phyloP scores from a whole-genome alignment of 164 flowering plant genomes.

The Pachysandra terminalis region DNA sequence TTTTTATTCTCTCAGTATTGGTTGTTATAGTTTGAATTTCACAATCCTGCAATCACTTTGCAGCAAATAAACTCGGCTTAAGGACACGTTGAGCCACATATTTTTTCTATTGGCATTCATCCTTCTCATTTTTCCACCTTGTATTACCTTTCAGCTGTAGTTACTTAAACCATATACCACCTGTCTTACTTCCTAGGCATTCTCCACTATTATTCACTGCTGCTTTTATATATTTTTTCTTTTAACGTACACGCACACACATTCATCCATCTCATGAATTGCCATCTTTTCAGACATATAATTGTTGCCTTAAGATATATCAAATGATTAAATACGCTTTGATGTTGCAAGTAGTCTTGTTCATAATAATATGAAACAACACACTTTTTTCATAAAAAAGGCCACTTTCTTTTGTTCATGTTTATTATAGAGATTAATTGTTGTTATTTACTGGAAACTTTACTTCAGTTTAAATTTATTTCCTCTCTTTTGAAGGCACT shows the following conservation, averaged over 20 bases:
- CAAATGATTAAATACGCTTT: not conserved
- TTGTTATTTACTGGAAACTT: not conserved
- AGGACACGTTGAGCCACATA: too few relatives aligned
- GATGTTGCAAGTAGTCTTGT: not conserved
- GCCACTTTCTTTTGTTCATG: not conserved
- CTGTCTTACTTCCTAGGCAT: too few relatives aligned
- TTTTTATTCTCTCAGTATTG: not conserved
- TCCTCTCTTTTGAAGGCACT: constrained; percentile 57
- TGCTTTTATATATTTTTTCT: too few relatives aligned
- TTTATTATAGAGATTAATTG: not conserved
- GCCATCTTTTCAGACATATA: not conserved
- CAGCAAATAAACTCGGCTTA: not conserved
- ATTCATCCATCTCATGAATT: not conserved
- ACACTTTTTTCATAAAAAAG: not conserved
- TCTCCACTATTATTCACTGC: too few relatives aligned
- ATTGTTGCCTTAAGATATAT: not conserved
- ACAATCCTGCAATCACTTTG: not conserved
- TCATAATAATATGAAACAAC: too few relatives aligned
- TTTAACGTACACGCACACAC: too few relatives aligned
- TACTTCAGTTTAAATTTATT: constrained; percentile 4
- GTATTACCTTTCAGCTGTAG: too few relatives aligned
- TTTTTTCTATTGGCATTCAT: too few relatives aligned
- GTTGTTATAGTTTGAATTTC: not conserved
- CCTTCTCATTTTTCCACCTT: too few relatives aligned
- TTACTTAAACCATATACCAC: too few relatives aligned